Base-by-base conservation (phyloP, 179 eudicot species). In the Nepenthes alata region DNA sequence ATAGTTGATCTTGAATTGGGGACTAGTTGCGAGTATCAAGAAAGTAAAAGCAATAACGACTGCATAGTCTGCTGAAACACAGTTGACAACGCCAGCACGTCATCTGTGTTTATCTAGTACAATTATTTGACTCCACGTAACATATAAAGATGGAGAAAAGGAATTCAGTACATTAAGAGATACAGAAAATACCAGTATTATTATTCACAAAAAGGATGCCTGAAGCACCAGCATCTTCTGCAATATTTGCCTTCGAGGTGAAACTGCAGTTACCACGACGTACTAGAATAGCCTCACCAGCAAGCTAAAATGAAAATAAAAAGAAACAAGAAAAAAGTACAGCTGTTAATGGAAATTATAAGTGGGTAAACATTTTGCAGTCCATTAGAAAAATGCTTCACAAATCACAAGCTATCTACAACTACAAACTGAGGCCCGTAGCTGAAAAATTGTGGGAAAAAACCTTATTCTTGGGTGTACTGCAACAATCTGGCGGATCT, bases 401-500 rank as follows among this genome's bases (percentile, higher is more conserved):
- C 8, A 7, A 7, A 25, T 25, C 25, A 25, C 25, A 25, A 7
- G 45, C 45, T 7, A 41, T 41, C 45, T 41, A 4, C 45, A 4
- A 7, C 8, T 4, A 41, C 6, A 41, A 41, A 41, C 45, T 52
- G 2, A 52, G 14, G 25, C 16, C 55, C 55, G 13, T 3, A 11
- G 55, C 16, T 14, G 34, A 52, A 52, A n/a, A 10, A 60, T 50
- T 0, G 25, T 25, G 12, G 37, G 14, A 37, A 63, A n/a, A 37
- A 11, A 93, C 98, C 96, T 89, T 78, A 66, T 85, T 85, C 75
- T 64, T 89, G 25, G 88, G 84, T 68, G 66, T 65, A 65, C 82
- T 89, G 76, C 98, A 93, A 73, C 98, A 89, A 75, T 93, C 90
- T 1, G 95, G 87, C 64, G 98, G 98, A 65, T 93, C 95, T 50